Evolutionary conservation across 176 grass and related monocot species (phyloP).

Genomic region (Zoysia pacifica): DNA sequence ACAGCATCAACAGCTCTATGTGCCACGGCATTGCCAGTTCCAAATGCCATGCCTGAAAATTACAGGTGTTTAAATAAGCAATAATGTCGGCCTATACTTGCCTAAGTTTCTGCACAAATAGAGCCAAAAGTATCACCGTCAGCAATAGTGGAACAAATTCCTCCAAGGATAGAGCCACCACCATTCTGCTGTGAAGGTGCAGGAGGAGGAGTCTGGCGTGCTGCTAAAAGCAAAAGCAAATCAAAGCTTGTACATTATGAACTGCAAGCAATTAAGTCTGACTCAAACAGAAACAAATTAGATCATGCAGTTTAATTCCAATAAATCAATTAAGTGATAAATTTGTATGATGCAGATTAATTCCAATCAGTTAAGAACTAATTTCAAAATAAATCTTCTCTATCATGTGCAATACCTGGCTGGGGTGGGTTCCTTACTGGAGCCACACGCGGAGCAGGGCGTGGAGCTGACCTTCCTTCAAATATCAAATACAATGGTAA

Average conservation of each 20-base stretch:
- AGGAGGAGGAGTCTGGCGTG: slow-evolving; percentile 61
- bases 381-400: background rate
- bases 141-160: slow-evolving; percentile 89
- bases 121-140: slow-evolving; percentile 51
- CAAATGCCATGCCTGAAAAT: slow-evolving; percentile 75
- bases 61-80: background rate
- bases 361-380: background rate
- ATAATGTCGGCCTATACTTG: background rate
- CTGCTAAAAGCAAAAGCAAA: slow-evolving; percentile 39
- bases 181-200: slow-evolving; percentile 54
- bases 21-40: slow-evolving; percentile 77
- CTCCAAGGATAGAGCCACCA: slow-evolving; percentile 69
- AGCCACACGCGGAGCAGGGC: slow-evolving; percentile 69
- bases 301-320: background rate
- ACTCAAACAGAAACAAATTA: background rate
- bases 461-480: slow-evolving; percentile 68
- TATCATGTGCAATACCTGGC: slow-evolving; percentile 46
- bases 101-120: background rate
- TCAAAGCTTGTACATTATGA: no score
- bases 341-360: background rate
- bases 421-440: slow-evolving; percentile 70
- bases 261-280: background rate
- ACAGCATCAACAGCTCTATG: slow-evolving; percentile 90
- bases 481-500: background rate
- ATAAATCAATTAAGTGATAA: background rate